Base-by-base conservation (phyloP, 306 rosid species). In the Dryas drummondii region DNA sequence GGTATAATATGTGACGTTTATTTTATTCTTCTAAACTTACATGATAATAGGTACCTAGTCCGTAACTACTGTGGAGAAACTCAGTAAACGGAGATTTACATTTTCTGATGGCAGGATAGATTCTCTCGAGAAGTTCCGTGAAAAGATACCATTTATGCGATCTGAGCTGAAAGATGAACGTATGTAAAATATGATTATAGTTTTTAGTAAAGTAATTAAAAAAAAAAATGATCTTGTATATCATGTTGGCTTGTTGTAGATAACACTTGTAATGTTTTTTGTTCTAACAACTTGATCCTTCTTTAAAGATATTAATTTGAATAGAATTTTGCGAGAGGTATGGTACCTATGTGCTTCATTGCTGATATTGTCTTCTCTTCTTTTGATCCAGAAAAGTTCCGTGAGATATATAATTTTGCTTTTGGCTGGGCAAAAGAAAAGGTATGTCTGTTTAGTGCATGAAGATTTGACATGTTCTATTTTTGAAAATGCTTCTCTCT, bases 401-500 rank as follows among this genome's bases (percentile, higher is more conserved):
- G 96, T 8, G 99, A 96, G 84, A 92, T 96, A 58, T 96, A 96
- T 84, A 96, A 92, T 87, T 96, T 92, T 69, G 97, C 99, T 68
- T 96, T 96, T 86, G 90, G 92, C 77, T 96, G 99, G 99, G 99
- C 99, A 73, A 96, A 92, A 80, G 99, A 94, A 83, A 94, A 94
- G 97, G 99, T 94, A 87, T 41, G 82, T 27, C 10, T 10, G 22
- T 69, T 37, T 41, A 49, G 17, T n/a, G 72, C n/a, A 49, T 49
- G 52, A 51, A 27, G 37, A 32, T 44, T 54, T 55, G 55, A 45
- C 37, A 49, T 70, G 44, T 68, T 67, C 48, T 7, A 47, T 56
- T 42, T 60, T 47, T 47, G 48, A 46, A 1, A 0, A n/a, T 58
- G 76, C 32, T 72, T 16, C 45, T 45, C 1, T 58, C 61, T 15